These are phyloP conservation scores for Fomitopsis betulina DNA, from an alignment of 1,284 basidiomycete species.

Conservation along the genomic window DNA sequence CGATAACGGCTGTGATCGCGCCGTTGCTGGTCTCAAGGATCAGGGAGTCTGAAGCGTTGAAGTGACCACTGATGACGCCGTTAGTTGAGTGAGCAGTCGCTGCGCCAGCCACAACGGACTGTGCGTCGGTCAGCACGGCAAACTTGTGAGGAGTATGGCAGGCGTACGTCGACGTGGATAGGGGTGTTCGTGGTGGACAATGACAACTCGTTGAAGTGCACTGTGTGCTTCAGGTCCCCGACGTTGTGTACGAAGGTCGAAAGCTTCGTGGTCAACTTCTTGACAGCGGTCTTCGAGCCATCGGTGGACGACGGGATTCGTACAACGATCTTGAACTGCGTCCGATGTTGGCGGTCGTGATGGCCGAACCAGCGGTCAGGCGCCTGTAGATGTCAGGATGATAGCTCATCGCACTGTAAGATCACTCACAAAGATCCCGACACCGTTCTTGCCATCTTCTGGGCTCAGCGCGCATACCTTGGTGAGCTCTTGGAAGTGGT, in stretches of 20 bases:
- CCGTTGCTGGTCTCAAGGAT: constrained; percentile 32
- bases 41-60: not conserved
- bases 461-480: constrained; percentile 18
- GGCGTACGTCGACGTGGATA: constrained; percentile 16
- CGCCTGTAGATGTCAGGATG: constrained; percentile 6
- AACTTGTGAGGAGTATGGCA: not conserved
- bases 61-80: not conserved
- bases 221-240: constrained; percentile 11
- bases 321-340: constrained; percentile 17
- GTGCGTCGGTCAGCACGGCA: not conserved
- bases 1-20: constrained; percentile 31
- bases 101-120: constrained; percentile 30
- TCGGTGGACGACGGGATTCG: constrained; percentile 14
- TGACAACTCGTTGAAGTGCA: constrained; percentile 14
- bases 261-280: constrained; percentile 19
- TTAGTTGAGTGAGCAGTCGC: constrained; percentile 8
- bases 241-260: constrained; percentile 19
- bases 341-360: constrained; percentile 3
- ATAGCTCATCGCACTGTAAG: not conserved
- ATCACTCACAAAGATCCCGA: constrained; percentile 24
- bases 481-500: constrained; percentile 14
- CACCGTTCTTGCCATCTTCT: constrained; percentile 15
- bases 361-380: constrained; percentile 8
- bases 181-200: constrained; percentile 15
- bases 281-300: constrained; percentile 8